Evolutionary conservation across 768 basidiomycete species (phyloP).

Genomic region (Tephrocybe rancida): DNA sequence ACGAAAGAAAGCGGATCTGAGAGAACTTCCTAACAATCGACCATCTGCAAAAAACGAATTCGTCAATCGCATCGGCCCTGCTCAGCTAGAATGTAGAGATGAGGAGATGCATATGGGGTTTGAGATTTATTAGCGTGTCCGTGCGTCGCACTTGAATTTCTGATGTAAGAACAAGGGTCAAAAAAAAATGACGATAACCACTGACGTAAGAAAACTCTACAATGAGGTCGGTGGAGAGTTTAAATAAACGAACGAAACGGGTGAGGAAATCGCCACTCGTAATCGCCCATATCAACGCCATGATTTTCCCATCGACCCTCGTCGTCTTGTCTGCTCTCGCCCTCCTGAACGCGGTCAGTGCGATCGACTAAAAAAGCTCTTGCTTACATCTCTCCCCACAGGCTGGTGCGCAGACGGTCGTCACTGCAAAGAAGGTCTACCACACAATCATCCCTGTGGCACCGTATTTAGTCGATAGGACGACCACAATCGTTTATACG

Average conservation of each 20-base stretch:
- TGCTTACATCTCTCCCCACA: background rate
- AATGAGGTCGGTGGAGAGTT: too few species aligned
- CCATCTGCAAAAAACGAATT: background rate
- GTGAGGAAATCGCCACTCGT: too few species aligned
- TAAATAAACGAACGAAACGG: too few species aligned
- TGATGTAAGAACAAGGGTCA: too few species aligned
- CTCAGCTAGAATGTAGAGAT: too few species aligned
- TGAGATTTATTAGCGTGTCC: too few species aligned
- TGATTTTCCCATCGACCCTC: background rate
- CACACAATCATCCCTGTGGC: conserved; percentile 21
- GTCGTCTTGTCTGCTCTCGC: background rate
- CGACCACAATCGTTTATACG: conserved; percentile 26
- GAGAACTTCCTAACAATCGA: background rate
- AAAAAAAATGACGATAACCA: background rate
- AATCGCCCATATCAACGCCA: background rate
- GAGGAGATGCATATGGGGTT: too few species aligned
- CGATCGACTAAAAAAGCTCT: background rate
- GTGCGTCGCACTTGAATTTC: too few species aligned
- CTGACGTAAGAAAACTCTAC: background rate
- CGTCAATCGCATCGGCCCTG: too few species aligned
- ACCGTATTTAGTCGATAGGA: conserved; percentile 25
- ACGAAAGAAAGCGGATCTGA: too few species aligned
- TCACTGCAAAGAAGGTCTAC: conserved; percentile 20
- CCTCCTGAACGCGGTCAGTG: background rate
- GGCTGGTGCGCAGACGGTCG: conserved; percentile 1